Base-by-base conservation (phyloP, 2,329 filamentous ascomycete genomes). In the Aspergillus persii region DNA sequence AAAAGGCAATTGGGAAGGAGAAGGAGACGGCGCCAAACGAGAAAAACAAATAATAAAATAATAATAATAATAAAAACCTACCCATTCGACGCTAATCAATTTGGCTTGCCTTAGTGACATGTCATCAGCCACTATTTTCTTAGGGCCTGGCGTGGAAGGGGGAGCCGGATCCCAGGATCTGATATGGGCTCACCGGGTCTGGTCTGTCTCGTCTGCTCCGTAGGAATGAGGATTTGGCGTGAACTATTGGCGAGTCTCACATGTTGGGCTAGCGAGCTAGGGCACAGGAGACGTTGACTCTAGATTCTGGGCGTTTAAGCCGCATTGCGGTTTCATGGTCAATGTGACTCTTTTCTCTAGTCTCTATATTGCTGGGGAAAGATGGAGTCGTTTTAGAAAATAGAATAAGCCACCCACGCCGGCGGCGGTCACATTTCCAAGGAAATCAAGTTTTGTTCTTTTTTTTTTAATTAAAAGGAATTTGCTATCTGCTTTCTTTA, bases 81-180 rank as follows among this genome's bases (percentile, higher is more conserved):
- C 26, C n/a, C 44, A 46, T 26, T 54, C 54, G 44, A 47, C 61
- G 60, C 61, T 64, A 64, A 62, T 58, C 50, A 41, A 59, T 61
- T 65, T 64, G 63, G 61, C 64, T 62, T 61, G 57, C 60, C 59
- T 61, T 64, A 66, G 64, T 58, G 61, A 55, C 64, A 65, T 65
- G 64, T 64, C 64, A 61, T 56, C 57, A 61, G 59, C 59, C 59
- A 62, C 63, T 61, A 60, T 54, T 61, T 62, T 50, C 30, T 31
- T 39, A 36, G 33, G 33, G 33, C 11, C 33, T 36, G 11, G 53
- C 53, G 44, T 51, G 54, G 52, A 12, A 2, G 33, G 15, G 44
- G 48, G 48, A 50, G 41, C 41, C 18, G 44, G 36, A 58, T 53
- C 33, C 48, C 56, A 56, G 61, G 48, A 57, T 59, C 56, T 59